These are phyloP conservation scores for Candida qinlingensis DNA, from an alignment of 805 yeast genomes.

Conservation along the genomic window DNA sequence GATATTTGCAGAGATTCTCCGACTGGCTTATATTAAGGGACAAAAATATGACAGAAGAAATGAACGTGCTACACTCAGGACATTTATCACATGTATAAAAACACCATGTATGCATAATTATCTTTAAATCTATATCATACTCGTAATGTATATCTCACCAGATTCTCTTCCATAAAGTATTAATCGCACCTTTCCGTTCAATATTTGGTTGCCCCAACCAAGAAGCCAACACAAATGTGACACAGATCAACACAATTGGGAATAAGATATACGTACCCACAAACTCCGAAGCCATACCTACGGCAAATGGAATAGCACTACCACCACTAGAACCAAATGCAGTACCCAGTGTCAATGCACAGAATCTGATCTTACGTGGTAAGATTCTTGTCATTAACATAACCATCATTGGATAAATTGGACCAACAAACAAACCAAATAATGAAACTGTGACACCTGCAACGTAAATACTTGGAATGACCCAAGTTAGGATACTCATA, in stretches of 20 bases:
- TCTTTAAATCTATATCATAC: no score
- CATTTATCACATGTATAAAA: no score
- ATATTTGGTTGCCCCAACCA: constrained; percentile 44
- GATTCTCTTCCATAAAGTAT: constrained; percentile 18
- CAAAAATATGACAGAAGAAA: no score
- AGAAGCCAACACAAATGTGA: constrained; percentile 29
- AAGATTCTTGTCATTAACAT: constrained; percentile 38
- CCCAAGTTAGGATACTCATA: constrained; percentile 43
- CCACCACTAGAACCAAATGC: constrained; percentile 57
- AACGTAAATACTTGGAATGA: constrained; percentile 36
- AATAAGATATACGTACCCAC: constrained; percentile 44
- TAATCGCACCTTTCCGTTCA: constrained; percentile 27
- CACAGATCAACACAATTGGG: constrained; percentile 41
- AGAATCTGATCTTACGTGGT: constrained; percentile 47
- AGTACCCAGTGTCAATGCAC: constrained; percentile 45
- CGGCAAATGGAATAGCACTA: constrained; percentile 48
- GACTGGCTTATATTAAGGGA: no score
- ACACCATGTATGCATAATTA: no score
- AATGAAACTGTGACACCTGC: constrained; percentile 42
- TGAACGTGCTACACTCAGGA: no score
- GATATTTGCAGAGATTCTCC: neutral
- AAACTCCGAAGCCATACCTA: constrained; percentile 43
- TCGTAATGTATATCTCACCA: constrained; percentile 11
- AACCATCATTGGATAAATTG: constrained; percentile 49
- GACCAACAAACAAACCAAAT: constrained; percentile 53